These are phyloP conservation scores for Puccinia coronata DNA, from an alignment of 1,284 basidiomycete species.

Conservation along the genomic window DNA sequence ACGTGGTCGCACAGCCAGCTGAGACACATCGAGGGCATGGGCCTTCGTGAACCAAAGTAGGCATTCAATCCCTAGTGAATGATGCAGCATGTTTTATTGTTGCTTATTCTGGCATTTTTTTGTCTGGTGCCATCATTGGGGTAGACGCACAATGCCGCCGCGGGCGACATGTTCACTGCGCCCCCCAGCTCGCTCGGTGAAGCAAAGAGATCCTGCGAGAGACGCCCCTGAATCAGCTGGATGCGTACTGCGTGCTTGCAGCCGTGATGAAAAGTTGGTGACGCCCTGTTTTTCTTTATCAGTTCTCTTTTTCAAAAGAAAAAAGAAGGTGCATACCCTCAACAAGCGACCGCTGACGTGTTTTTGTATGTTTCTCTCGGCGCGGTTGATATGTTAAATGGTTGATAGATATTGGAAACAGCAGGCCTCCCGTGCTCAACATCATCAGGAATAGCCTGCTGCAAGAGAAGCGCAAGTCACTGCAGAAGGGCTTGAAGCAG, in stretches of 20 bases:
- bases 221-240: slow-evolving; percentile 55
- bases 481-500: slow-evolving; percentile 30
- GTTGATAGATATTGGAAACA: slow-evolving; percentile 17
- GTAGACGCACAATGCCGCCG: background rate
- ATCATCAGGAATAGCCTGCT: slow-evolving; percentile 21
- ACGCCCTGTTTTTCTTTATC: background rate
- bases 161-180: slow-evolving; percentile 20
- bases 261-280: slow-evolving; percentile 50
- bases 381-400: background rate
- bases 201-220: slow-evolving; percentile 56
- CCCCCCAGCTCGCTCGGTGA: slow-evolving; percentile 52
- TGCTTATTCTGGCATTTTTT: background rate
- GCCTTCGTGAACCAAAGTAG: slow-evolving; percentile 4
- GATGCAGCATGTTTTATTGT: background rate
- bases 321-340: too few relatives aligned
- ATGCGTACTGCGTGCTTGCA: slow-evolving; percentile 55
- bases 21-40: background rate
- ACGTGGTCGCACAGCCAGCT: slow-evolving; percentile 27
- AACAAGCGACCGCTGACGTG: background rate
- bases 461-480: background rate
- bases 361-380: background rate
- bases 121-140: too few relatives aligned
- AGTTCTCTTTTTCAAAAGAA: background rate
- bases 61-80: background rate
- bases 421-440: slow-evolving; percentile 20